Base-by-base conservation (phyloP, 2,329 filamentous ascomycete genomes). In the Mycosphaerella sp. region DNA sequence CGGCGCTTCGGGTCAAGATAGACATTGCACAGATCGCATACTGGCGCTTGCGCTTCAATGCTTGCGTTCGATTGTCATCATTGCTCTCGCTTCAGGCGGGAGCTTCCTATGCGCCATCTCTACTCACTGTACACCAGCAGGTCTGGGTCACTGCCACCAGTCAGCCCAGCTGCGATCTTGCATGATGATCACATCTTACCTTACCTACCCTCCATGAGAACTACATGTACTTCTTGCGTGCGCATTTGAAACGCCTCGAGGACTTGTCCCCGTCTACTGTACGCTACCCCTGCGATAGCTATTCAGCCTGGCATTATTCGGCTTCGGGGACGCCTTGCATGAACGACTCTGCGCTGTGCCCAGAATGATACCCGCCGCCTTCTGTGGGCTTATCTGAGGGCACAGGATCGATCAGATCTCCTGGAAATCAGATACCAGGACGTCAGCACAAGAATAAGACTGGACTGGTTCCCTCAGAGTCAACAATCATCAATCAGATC, bases 361-460 rank as follows among this genome's bases (percentile, higher is more conserved):
- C 51, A 44, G 47, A 57, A 26, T 59, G 69, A 64, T 65, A 64
- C 32, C 64, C 66, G 11, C 63, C 67, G 17, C 47, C 43, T 32
- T 32, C n/a, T 21, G 36, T 14, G 36, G 21, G 46, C 36, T 21
- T 42, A 14, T 45, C 34, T 47, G 21, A 31, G 29, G 6, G 21
- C 17, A 21, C 17, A 29, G 26, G 26, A 7, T 29, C 26, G 26
- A 29, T 21, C 23, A 9, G 7, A 32, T 32, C 43, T 10, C 3
- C 6, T 12, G 8, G 43, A 45, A 45, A 7, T 6, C 9, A 29
- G 9, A 32, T 26, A 45, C 12, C 42, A 44, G 42, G 12, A 23
- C 23, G 10, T 38, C 34, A 38, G 34, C 34, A 38, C 4, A 38
- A 4, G 12, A 11, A 38, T 4, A 38, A 38, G 10, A 38, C 34